Conservation (phyloP, 768 basidiomycete species). For the Auricularia heimuer region DNA sequence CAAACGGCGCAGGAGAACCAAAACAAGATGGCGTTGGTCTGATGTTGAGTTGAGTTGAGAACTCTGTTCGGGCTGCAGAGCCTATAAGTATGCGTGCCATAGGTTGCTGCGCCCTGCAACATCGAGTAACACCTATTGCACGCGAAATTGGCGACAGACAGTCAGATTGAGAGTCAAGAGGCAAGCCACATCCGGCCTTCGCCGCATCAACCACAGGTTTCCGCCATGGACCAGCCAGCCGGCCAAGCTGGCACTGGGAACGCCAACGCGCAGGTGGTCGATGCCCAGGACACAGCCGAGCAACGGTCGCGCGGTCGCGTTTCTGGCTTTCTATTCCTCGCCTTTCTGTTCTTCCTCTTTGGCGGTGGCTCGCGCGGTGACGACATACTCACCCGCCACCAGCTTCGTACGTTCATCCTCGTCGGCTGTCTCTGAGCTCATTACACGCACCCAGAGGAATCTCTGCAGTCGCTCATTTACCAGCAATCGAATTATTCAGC, state of each 20-base stretch:
- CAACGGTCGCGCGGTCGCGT: constrained; percentile 41
- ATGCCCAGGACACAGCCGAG: neutral
- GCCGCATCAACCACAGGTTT: neutral
- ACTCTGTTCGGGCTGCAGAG: no score
- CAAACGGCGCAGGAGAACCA: no score
- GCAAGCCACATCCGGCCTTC: neutral
- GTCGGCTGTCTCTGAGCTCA: constrained; percentile 28
- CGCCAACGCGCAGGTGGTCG: neutral
- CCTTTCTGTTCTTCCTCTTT: constrained; percentile 66
- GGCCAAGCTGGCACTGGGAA: neutral
- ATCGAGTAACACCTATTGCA: no score
- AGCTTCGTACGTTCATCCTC: constrained; percentile 7
- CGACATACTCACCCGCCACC: constrained; percentile 5
- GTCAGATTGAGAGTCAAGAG: neutral
- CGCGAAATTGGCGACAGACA: no score
- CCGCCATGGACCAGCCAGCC: neutral
- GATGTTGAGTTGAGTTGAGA: no score
- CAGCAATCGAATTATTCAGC: constrained; percentile 65
- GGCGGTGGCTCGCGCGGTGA: constrained; percentile 37
- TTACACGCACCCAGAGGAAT: constrained; percentile 28
- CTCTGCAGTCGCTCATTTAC: constrained; percentile 45
- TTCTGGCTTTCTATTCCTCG: constrained; percentile 64
- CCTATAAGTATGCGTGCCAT: no score
- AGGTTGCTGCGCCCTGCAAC: no score
- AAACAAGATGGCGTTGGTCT: no score